These are phyloP conservation scores for Yamadazyma dushanensis DNA, from an alignment of 1,139 yeast genomes.

Conservation along the genomic window DNA sequence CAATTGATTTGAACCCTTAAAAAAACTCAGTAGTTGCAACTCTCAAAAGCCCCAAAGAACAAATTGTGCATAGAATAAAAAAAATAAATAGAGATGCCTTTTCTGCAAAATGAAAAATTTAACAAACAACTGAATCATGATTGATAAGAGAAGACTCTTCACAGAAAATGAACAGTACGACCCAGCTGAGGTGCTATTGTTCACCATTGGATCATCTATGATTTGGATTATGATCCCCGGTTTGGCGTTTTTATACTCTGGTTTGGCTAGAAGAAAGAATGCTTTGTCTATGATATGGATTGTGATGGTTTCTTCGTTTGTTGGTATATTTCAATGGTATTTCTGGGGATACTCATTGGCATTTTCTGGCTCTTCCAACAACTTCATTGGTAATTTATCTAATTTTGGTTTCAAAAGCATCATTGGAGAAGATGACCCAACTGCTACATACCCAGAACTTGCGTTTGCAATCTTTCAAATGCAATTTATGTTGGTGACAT, in stretches of 20 bases:
- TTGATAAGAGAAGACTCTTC: constrained; percentile 31
- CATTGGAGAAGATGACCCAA: constrained; percentile 48
- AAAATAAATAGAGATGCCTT: constrained; percentile 2
- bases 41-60: neutral
- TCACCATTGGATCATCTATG: constrained; percentile 63
- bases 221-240: constrained; percentile 96
- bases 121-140: neutral
- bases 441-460: constrained; percentile 69
- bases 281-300: constrained; percentile 90
- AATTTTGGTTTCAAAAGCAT: constrained; percentile 79
- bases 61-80: neutral
- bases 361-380: constrained; percentile 73
- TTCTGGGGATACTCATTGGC: constrained; percentile 97
- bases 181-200: constrained; percentile 42
- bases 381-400: constrained; percentile 82
- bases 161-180: constrained; percentile 44
- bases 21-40: neutral
- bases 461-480: constrained; percentile 87
- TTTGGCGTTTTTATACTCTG: constrained; percentile 88
- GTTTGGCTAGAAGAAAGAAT: constrained; percentile 86
- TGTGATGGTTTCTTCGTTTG: constrained; percentile 68
- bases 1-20: no score
- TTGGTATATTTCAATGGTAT: constrained; percentile 92
- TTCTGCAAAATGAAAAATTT: neutral
- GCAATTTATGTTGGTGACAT: constrained; percentile 86